Evolutionary conservation across 257 asterid species (phyloP), one percentile per base, ranked within the genome.

Genomic region (Solanum corneliomulleri): DNA sequence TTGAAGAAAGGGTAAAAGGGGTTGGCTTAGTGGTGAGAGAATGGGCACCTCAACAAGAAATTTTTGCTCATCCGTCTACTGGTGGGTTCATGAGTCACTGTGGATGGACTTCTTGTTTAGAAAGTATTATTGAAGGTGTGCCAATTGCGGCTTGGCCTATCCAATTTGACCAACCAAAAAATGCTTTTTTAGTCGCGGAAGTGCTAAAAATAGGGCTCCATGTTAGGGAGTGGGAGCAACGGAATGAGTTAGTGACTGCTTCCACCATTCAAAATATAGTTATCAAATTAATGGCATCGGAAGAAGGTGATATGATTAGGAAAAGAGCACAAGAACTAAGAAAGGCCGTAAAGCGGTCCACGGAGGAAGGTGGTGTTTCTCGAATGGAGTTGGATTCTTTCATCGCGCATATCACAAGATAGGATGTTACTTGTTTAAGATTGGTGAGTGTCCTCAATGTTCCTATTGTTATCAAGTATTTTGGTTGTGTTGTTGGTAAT

Each of bases 41-140:
- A 33, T 87, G 86, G 89, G 86, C 74, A n/a, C 86, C 89, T 18
- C 89, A 87, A 35, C 66, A 41, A 16, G 89, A 87, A 62, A 62
- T 62, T 14, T 62, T 23, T 15, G 31, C 70, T 23, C 31, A 62
- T 62, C 25, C 14, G 0, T 62, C 29, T 60, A 60, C 14, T 0
- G 69, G 29, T 10, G 27, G 69, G 1, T 60, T 60, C 14, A 62
- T 62, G 70, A 62, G 70, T 62, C 31, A 62, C n/a, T 62, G 70
- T 62, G 70, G 31, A 11, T 62, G 29, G 70, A 62, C 31, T 23
- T 62, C 70, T 0, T 62, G 70, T 14, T 62, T 62, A 23, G 70
- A 62, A 62, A 62, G 31, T 7, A 62, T 62, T 62, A 23, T 11
- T 62, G 29, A 4, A 23, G 29, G 70, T 5, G 29, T 23, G 31